Conservation (phyloP, 2,329 filamentous ascomycete genomes). For the Cordyceps fumosorosea region DNA sequence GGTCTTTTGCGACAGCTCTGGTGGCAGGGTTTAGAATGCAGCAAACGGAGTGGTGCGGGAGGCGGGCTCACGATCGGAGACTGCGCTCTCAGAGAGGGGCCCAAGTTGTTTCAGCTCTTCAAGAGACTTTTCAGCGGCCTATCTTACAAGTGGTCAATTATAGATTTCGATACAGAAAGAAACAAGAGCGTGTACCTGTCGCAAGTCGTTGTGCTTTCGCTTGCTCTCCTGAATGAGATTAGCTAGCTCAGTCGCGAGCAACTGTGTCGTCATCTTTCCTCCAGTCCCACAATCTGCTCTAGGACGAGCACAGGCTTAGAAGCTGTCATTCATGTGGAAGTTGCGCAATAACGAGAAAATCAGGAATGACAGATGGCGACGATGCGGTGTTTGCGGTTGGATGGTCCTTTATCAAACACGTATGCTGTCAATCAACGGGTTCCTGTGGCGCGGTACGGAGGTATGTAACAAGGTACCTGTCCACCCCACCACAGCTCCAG, state of each 20-base stretch:
- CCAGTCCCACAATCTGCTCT: constrained; percentile 8
- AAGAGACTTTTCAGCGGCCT: constrained; percentile 90
- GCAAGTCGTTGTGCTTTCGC: constrained; percentile 83
- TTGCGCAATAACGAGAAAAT: neutral
- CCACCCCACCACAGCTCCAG: neutral
- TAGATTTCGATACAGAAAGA: neutral
- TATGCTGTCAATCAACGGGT: neutral
- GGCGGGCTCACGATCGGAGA: constrained; percentile 28
- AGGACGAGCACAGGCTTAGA: neutral
- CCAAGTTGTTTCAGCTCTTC: constrained; percentile 66
- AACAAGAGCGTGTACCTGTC: constrained; percentile 52
- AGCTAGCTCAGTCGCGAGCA: constrained; percentile 79
- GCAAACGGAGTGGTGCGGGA: neutral
- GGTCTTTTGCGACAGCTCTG: constrained; percentile 75
- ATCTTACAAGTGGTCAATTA: constrained; percentile 3
- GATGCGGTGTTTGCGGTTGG: neutral
- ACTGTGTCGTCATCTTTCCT: constrained; percentile 77
- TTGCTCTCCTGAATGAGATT: constrained; percentile 95
- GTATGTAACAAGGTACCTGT: neutral
- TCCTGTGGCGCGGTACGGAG: neutral
- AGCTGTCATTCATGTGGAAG: neutral
- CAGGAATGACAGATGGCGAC: neutral
- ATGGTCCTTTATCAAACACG: constrained; percentile 7
- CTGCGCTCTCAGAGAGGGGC: constrained; percentile 30
- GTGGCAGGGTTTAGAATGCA: constrained; percentile 17